phyloP scores from a whole-genome alignment of 2,329 filamentous ascomycete genomes.

The Colletotrichum lini region DNA sequence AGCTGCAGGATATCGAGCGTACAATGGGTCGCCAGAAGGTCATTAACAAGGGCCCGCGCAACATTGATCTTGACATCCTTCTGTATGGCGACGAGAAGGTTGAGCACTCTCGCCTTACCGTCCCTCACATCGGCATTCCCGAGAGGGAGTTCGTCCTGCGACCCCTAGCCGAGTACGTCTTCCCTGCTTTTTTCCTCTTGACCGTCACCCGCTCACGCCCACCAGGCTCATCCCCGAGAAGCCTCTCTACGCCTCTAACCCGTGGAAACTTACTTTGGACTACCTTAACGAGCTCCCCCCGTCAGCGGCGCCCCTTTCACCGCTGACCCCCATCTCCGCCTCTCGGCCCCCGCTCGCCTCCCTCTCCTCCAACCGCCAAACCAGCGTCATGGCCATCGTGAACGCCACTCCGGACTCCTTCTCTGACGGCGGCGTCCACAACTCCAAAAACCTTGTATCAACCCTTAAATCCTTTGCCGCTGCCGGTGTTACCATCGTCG shows the following conservation, averaged over 20 bases:
- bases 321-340: conserved; percentile 69
- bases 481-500: conserved; percentile 85
- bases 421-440: conserved; percentile 85
- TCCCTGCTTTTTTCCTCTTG: not conserved
- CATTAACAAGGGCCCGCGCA: conserved; percentile 93
- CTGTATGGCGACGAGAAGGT: conserved; percentile 81
- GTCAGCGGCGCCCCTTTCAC: conserved; percentile 66
- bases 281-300: conserved; percentile 72
- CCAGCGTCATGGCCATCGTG: conserved; percentile 92
- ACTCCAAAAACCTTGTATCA: conserved; percentile 65
- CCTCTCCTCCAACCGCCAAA: conserved; percentile 70
- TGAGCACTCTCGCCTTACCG: conserved; percentile 79
- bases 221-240: conserved; percentile 69
- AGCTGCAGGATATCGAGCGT: conserved; percentile 87
- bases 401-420: conserved; percentile 98
- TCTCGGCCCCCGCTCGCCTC: conserved; percentile 68
- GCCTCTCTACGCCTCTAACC: conserved; percentile 65
- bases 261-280: conserved; percentile 74
- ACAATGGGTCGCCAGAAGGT: conserved; percentile 84
- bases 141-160: conserved; percentile 95
- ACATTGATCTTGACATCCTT: conserved; percentile 94
- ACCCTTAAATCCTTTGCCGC: conserved; percentile 75
- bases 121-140: conserved; percentile 88
- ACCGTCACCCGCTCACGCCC: conserved; percentile 9
- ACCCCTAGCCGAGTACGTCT: conserved; percentile 81